phyloP scores from a whole-genome alignment of 1,284 basidiomycete genomes.

The Porodaedalea pini region DNA sequence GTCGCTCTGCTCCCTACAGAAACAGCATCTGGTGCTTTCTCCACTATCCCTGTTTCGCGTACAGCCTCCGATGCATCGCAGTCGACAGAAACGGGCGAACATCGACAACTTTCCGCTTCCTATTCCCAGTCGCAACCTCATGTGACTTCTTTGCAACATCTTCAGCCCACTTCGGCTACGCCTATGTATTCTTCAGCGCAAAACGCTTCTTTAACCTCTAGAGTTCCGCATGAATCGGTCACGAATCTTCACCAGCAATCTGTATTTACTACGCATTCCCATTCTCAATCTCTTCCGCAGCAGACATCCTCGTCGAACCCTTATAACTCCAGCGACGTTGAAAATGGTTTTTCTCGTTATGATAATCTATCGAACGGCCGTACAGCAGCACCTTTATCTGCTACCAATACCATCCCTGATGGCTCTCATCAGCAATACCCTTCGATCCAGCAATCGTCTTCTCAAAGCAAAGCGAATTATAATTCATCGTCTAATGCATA shows the following conservation, averaged over 20 bases:
- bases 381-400: slow-evolving; percentile 3
- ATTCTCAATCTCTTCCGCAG: slow-evolving; percentile 6
- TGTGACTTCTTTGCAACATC: not conserved
- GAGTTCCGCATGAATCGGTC: slow-evolving; percentile 12
- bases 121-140: not conserved
- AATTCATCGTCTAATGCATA: slow-evolving; percentile 11
- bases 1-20: not conserved
- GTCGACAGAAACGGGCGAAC: not conserved
- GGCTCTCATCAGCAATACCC: slow-evolving; percentile 11
- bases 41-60: slow-evolving; percentile 4
- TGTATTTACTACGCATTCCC: slow-evolving; percentile 12
- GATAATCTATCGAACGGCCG: not conserved
- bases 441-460: not conserved
- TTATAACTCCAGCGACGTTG: slow-evolving; percentile 1
- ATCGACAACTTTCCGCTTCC: not conserved
- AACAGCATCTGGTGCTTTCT: not conserved
- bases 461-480: slow-evolving; percentile 8
- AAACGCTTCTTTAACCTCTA: slow-evolving; percentile 14
- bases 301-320: not conserved
- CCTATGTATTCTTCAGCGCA: slow-evolving; percentile 15
- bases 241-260: slow-evolving; percentile 6
- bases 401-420: not conserved
- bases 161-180: not conserved
- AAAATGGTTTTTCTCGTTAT: not conserved
- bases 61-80: slow-evolving; percentile 9